Evolutionary conservation across 306 rosid genomes (phyloP), one percentile per base, ranked within the genome.

Genomic region (Crotalaria pallida): DNA sequence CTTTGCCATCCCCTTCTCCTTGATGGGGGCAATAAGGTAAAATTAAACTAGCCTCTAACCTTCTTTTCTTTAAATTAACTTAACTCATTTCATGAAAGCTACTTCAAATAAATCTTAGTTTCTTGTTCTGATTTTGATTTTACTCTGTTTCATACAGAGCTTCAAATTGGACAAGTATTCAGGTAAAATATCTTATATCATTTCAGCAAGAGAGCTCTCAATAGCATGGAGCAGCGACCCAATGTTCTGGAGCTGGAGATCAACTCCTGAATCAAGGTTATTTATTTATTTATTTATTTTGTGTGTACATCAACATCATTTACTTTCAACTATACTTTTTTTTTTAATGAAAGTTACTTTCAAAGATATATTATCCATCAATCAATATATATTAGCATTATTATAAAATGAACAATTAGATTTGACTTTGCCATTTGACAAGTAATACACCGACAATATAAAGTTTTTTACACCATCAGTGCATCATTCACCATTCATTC

Each of bases 221-320:
- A 73, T 90, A 48, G 27, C 82, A 29, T 74, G 89, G 89, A 72
- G 85, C 68, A 41, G 27, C 1, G 83, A 82, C 5, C 86, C 89
- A 10, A 44, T 79, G 71, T 57, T 34, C 16, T 90, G 96, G 96
- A 57, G 41, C 69, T 90, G 89, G 91, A 87, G 59, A 74, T 21
- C 52, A 4, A 24, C 19, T 17, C 75, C 83, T 2, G 67, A 85
- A 71, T 87, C 96, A 53, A 84, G 87, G 88, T 81, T 63, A 44
- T 44, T 36, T n/a, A n/a, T n/a, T n/a, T n/a, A n/a, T n/a, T n/a
- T n/a, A n/a, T n/a, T n/a, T n/a, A n/a, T n/a, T n/a, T n/a, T n/a
- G n/a, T n/a, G n/a, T n/a, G n/a, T n/a, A n/a, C n/a, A n/a, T n/a
- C n/a, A n/a, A n/a, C n/a, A n/a, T n/a, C n/a, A n/a, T n/a, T n/a